Evolutionary conservation across 2,329 filamentous ascomycete species (phyloP), one percentile per base, ranked within the genome.

Genomic region (Endothia cerciana): DNA sequence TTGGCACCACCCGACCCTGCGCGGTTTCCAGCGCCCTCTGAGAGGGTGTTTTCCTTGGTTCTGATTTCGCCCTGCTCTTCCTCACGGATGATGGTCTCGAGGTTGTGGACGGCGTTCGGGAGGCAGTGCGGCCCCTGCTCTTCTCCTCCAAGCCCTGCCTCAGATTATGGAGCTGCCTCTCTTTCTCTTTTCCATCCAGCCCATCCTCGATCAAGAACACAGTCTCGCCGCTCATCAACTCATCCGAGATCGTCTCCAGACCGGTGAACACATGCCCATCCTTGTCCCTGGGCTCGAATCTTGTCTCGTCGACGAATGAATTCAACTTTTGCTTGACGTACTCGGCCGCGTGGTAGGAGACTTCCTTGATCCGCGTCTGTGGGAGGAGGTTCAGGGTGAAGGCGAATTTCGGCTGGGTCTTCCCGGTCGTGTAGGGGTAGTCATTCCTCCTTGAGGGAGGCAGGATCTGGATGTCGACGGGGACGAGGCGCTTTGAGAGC

Each of bases 321-420:
- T 53, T 43, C 4, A 55, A 30, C 49, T 30, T 36, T 6, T 33
- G 43, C n/a, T 49, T 36, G 6, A 56, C 41, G 56, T 65, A 59
- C 25, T 62, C 56, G 19, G 55, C 43, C 10, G 66, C 60, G 60
- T 63, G 64, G 41, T 57, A 33, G 63, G 47, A 56, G 33, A 64
- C 49, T 41, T 68, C 63, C 25, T 41, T 47, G 60, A 68, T 63
- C 17, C 59, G 59, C 40, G 66, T 68, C 25, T 57, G 8, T 19
- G 66, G 64, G 15, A 61, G 49, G 43, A 68, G 56, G 41, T 47
- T 53, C 33, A 68, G 59, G 7, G 63, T 53, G 64, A 66, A 68
- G n/a, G 57, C 5, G 49, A 38, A 49, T 19, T 11, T 40, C 19
- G 64, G 45, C n/a, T 45, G 40, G 7, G 40, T 7, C 19, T 19